Evolutionary conservation across 108 stramenopile genomes (phyloP).

Genomic region (Nitzschia sp.): DNA sequence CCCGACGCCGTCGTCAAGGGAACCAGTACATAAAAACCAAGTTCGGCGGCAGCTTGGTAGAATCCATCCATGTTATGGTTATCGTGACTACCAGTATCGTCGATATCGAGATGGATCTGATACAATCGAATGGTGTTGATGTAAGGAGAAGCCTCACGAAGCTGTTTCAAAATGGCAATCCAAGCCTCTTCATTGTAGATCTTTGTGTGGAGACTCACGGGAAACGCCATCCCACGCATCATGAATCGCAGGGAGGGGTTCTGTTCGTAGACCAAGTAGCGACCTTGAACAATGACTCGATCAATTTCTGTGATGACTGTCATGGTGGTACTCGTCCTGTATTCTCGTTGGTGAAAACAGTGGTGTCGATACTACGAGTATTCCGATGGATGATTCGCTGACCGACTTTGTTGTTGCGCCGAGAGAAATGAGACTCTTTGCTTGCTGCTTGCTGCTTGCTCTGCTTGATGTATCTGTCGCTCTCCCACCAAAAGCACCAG

Average conservation of each 20-base stretch:
- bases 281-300: conserved; percentile 40
- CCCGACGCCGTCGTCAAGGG: conserved; percentile 50
- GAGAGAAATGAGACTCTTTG: too few species aligned
- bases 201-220: conserved; percentile 34
- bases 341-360: conserved; percentile 11
- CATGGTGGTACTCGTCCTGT: too few species aligned
- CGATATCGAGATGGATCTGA: conserved; percentile 13
- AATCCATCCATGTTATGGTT: conserved; percentile 28
- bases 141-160: conserved; percentile 30
- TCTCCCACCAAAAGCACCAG: too few species aligned
- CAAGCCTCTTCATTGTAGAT: conserved; percentile 44
- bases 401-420: too few species aligned
- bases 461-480: too few species aligned
- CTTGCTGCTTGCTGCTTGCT: too few species aligned
- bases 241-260: conserved; percentile 35
- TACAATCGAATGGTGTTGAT: conserved; percentile 67
- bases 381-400: too few species aligned
- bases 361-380: too few species aligned
- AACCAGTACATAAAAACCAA: conserved; percentile 67
- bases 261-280: conserved; percentile 37
- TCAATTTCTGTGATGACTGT: conserved; percentile 22
- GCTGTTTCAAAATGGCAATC: conserved; percentile 55
- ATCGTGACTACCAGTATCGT: conserved; percentile 23
- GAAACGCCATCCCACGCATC: conserved; percentile 66
- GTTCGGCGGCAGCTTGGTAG: conserved; percentile 43